Conservation (phyloP, 192 early-diverging fungal species). For the Spizellomyces punctatus region DNA sequence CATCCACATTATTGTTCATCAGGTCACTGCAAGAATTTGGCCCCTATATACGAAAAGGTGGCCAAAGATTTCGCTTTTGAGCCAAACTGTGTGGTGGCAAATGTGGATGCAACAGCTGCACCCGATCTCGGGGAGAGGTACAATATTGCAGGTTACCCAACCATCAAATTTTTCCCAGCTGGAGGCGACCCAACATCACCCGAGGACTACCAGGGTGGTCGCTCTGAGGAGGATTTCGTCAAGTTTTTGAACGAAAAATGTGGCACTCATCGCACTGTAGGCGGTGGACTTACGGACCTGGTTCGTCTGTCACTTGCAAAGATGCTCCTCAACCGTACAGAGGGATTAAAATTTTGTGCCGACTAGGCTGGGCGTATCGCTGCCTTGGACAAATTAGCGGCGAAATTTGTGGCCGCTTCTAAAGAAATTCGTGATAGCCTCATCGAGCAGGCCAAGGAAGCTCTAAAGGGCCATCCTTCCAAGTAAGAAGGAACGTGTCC, state of each 20-base stretch:
- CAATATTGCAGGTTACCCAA: conserved; percentile 83
- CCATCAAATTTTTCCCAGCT: conserved; percentile 82
- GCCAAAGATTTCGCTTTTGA: conserved; percentile 79
- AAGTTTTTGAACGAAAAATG: conserved; percentile 84
- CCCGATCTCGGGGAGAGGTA: conserved; percentile 59
- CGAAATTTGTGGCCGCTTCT: conserved; percentile 64
- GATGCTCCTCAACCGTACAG: not conserved
- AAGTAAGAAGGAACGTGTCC: not conserved
- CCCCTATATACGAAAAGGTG: conserved; percentile 91
- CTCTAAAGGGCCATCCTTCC: conserved; percentile 43
- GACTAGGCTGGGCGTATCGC: conserved; percentile 61
- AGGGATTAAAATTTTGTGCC: not conserved
- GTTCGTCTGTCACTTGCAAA: conserved; percentile 39
- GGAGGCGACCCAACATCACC: conserved; percentile 51
- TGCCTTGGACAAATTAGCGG: conserved; percentile 60
- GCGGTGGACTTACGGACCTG: conserved; percentile 68
- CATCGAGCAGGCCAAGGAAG: conserved; percentile 42
- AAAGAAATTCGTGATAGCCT: conserved; percentile 47
- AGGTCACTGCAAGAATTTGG: conserved; percentile 58
- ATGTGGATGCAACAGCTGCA: conserved; percentile 80
- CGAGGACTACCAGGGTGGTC: conserved; percentile 73
- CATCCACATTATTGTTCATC: no score
- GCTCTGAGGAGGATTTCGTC: conserved; percentile 73
- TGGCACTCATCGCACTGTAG: conserved; percentile 71
- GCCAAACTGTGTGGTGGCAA: conserved; percentile 78